Base-by-base conservation (phyloP, 2,329 filamentous ascomycete species). In the Ophidiomyces ophidiicola region DNA sequence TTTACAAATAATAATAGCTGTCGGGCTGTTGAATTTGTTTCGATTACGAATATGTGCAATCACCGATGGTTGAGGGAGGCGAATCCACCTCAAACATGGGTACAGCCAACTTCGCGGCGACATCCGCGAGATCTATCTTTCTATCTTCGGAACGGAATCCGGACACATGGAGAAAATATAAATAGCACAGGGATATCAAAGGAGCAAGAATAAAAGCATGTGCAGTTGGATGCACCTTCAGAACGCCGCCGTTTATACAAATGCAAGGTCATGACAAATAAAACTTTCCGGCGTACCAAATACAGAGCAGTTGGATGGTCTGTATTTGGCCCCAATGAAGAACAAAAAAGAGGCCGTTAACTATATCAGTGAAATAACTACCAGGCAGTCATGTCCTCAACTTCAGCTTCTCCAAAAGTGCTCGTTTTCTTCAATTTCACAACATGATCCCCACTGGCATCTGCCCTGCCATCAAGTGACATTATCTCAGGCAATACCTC, bases 321-420 rank as follows among this genome's bases (percentile, higher is more conserved):
- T 32, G 10, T 30, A n/a, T 32, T 12, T 15, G 10, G 10, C 19
- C 21, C 17, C 14, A 29, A 32, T 19, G 25, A 17, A 19, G 26
- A 6, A 25, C 14, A 26, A 4, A 30, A 37, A 33, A 15, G 19
- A 24, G 25, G 3, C n/a, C 11, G 15, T 8, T 18, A 36, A 15
- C 12, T 6, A 14, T 10, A 10, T 15, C 12, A 19, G 19, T 10
- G 23, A 19, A 28, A 30, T 15, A 21, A 43, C 61, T 73, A 94
- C 87, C 87, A 94, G 15, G 85, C 86, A 23, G 86, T 94, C 50
- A 94, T 94, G 56, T 96, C 90, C 44, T 88, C 88, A 14, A 94
- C 85, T 62, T 96, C 90, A 1, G 85, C 87, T 63, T 96, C 87
- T 11, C 88, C 87, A 66, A 94, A 94, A 0, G 83, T 90, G 61